Conservation (phyloP, 176 grass and related monocot genomes). For the Rhipidocladum racemiflorum region DNA sequence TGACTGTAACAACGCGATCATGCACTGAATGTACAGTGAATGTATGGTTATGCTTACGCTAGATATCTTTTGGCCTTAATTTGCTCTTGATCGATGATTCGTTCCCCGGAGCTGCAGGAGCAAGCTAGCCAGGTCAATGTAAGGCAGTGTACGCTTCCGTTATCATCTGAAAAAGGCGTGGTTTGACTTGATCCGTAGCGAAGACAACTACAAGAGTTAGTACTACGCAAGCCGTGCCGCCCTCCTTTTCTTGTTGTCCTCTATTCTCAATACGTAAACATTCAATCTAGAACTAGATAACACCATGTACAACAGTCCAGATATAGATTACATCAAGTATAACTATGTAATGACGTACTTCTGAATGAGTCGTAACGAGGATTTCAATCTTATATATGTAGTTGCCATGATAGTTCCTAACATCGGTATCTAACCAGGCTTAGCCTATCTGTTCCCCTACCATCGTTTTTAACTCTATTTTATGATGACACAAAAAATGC, state of each 20-base stretch:
- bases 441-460: neutral
- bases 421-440: slow-evolving; percentile 4
- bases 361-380: neutral
- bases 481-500: neutral
- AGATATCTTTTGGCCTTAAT: neutral
- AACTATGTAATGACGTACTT: neutral
- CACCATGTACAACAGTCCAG: neutral
- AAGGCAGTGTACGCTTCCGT: neutral
- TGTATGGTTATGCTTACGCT: neutral
- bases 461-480: neutral
- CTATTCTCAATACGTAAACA: slow-evolving; percentile 2
- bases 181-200: neutral
- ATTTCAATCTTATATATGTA: too few species aligned
- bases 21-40: neutral
- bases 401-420: neutral
- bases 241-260: neutral
- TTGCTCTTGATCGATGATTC: neutral
- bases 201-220: neutral
- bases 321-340: neutral
- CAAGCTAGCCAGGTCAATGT: neutral
- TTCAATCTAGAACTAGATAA: neutral
- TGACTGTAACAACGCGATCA: neutral
- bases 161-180: neutral
- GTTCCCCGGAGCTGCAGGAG: neutral
- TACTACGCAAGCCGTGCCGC: neutral